A percentile compares a stretch with the other conserved stretches of the same genome.
Evolutionary conservation across 1,139 yeast genomes (phyloP).

Genomic region (Pichia sp.): DNA sequence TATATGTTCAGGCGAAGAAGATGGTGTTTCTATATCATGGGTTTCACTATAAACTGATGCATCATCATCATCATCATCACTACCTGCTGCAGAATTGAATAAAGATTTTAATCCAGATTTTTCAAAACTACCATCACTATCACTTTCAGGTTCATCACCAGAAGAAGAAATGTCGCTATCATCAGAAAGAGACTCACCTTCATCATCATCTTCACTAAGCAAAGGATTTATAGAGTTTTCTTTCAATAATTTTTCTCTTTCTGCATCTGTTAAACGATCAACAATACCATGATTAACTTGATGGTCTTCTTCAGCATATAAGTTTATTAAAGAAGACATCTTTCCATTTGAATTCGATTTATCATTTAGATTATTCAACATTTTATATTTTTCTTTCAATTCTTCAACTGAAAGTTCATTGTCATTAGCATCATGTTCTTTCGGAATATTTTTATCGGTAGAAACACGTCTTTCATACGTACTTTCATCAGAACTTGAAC

Average conservation of each 20-base stretch:
- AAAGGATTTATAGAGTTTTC: constrained; percentile 18
- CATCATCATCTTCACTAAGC: constrained; percentile 22
- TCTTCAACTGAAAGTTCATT: constrained; percentile 59
- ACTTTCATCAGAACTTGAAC: constrained; percentile 30
- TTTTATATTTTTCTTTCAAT: constrained; percentile 57
- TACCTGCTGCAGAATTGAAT: too few relatives aligned
- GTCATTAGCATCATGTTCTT: too few relatives aligned
- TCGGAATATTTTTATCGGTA: too few relatives aligned
- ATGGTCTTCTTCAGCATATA: constrained; percentile 17
- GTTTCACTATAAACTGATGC: constrained; percentile 27
- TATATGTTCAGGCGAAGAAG: constrained; percentile 25
- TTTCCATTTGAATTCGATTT: not conserved
- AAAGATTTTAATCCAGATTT: constrained; percentile 25
- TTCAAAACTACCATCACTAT: constrained; percentile 13
- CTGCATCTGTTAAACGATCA: constrained; percentile 25
- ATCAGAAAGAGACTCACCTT: constrained; percentile 13
- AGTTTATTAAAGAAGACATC: constrained; percentile 11
- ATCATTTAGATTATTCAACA: constrained; percentile 28
- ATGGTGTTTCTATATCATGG: constrained; percentile 19
- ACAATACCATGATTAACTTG: constrained; percentile 15
- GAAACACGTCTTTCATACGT: too few relatives aligned
- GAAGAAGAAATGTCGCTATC: not conserved
- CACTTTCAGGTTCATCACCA: not conserved
- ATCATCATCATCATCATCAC: constrained; percentile 29
- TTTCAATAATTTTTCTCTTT: constrained; percentile 19